Evolutionary conservation across 2,329 filamentous ascomycete species (phyloP).

Genomic region (Pyrenophora graminea): DNA sequence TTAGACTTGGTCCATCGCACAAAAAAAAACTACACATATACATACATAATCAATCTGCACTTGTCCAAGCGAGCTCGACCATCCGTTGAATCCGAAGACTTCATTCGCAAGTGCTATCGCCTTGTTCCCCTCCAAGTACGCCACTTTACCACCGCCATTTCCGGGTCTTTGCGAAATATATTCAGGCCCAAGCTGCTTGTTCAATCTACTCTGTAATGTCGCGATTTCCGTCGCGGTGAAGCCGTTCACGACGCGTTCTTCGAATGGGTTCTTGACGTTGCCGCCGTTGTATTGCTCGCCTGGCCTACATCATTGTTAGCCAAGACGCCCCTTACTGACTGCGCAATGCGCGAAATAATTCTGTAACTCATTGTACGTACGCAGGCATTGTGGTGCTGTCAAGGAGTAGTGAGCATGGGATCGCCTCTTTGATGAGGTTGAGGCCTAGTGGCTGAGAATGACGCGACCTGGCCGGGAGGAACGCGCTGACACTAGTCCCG

Average conservation of each 20-base stretch:
- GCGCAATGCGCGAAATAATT: neutral
- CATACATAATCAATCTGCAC: constrained; percentile 88
- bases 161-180: constrained; percentile 89
- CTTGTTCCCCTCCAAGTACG: constrained; percentile 96
- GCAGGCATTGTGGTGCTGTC: constrained; percentile 40
- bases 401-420: constrained; percentile 29
- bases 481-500: constrained; percentile 27
- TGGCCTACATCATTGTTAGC: constrained; percentile 36
- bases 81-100: constrained; percentile 95
- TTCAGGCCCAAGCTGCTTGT: constrained; percentile 93
- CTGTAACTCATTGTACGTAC: constrained; percentile 26
- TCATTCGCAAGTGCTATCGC: constrained; percentile 94
- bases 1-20: constrained; percentile 13
- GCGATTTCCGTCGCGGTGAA: constrained; percentile 92
- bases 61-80: constrained; percentile 94
- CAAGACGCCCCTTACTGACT: neutral
- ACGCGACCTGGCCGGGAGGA: constrained; percentile 34
- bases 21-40: constrained; percentile 3
- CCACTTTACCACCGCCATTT: constrained; percentile 81
- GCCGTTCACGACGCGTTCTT: constrained; percentile 73
- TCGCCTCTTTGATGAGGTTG: constrained; percentile 27
- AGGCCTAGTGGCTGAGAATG: constrained; percentile 35
- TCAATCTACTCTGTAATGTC: constrained; percentile 80
- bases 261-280: constrained; percentile 73
- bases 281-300: constrained; percentile 45